phyloP scores from a whole-genome alignment of 768 basidiomycete genomes.

The Collybia sordida region DNA sequence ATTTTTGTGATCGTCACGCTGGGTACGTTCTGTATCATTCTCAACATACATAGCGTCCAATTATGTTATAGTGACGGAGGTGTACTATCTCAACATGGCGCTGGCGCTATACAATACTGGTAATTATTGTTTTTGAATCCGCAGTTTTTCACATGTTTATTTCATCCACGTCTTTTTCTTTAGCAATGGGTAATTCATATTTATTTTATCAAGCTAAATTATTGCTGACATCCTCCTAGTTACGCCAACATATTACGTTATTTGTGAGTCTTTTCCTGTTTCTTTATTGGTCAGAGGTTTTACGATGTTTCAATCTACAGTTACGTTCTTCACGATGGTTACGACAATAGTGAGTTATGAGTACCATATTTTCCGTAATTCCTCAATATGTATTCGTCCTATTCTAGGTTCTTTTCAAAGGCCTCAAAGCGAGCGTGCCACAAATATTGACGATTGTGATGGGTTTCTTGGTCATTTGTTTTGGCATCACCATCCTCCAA shows the following conservation, averaged over 20 bases:
- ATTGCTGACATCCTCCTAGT: constrained; percentile 44
- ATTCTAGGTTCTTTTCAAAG: constrained; percentile 80
- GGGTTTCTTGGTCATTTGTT: constrained; percentile 88
- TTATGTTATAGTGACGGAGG: constrained; percentile 66
- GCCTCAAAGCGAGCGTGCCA: constrained; percentile 71
- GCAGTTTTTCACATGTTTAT: constrained; percentile 36
- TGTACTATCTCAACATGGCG: constrained; percentile 94
- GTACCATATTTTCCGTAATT: background rate
- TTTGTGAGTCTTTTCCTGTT: constrained; percentile 48
- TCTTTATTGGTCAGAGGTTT: constrained; percentile 56
- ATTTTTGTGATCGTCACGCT: constrained; percentile 84
- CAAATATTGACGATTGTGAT: constrained; percentile 90
- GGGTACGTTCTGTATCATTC: constrained; percentile 39
- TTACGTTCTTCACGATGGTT: constrained; percentile 83
- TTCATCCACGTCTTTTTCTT: constrained; percentile 49
- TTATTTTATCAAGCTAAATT: background rate
- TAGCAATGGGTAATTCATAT: constrained; percentile 17
- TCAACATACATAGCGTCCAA: constrained; percentile 10
- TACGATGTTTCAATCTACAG: constrained; percentile 28
- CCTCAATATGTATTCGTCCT: background rate
- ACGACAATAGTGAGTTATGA: constrained; percentile 67
- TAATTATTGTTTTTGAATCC: constrained; percentile 28
- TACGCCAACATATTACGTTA: constrained; percentile 86
- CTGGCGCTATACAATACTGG: constrained; percentile 94
- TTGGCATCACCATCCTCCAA: constrained; percentile 94